These are phyloP conservation scores for Macadamia integrifolia DNA, from an alignment of 164 flowering plant genomes.

Conservation along the genomic window DNA sequence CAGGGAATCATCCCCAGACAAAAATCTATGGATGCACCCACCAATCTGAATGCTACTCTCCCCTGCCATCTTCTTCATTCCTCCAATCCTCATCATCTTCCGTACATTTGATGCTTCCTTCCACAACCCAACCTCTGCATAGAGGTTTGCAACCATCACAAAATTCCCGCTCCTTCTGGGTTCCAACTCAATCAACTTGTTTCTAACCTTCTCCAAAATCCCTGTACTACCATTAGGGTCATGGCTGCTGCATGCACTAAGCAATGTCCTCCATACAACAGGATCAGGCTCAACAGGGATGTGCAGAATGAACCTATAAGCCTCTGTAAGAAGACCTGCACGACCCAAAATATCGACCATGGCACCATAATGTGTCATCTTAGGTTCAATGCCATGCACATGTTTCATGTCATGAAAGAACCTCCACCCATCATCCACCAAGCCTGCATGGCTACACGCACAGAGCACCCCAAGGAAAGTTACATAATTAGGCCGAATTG, in stretches of 20 bases:
- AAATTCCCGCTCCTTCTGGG: conserved; percentile 59
- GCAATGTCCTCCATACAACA: conserved; percentile 27
- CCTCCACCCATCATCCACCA: conserved; percentile 46
- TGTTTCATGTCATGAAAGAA: conserved; percentile 54
- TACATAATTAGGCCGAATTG: conserved; percentile 55
- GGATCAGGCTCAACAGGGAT: conserved; percentile 31
- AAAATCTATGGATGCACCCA: conserved; percentile 38
- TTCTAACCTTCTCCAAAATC: conserved; percentile 33
- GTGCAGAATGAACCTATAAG: conserved; percentile 36
- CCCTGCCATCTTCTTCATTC: conserved; percentile 57
- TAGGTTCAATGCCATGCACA: conserved; percentile 45
- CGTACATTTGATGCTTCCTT: conserved; percentile 49
- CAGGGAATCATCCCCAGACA: conserved; percentile 41
- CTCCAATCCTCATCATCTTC: conserved; percentile 33
- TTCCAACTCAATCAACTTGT: conserved; percentile 49
- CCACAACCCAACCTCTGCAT: conserved; percentile 62
- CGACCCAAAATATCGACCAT: conserved; percentile 68
- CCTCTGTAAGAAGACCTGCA: conserved; percentile 54
- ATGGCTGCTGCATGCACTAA: conserved; percentile 51
- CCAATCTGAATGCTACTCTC: conserved; percentile 52
- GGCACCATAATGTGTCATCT: conserved; percentile 53
- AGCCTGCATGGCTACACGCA: conserved; percentile 71
- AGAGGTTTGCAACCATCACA: conserved; percentile 65
- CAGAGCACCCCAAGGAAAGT: conserved; percentile 58
- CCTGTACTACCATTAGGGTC: conserved; percentile 24